A percentile compares a stretch with the other conserved stretches of the same genome.
These are phyloP conservation scores for Camelina neglecta DNA, from an alignment of 345 rosid species.

Conservation along the genomic window DNA sequence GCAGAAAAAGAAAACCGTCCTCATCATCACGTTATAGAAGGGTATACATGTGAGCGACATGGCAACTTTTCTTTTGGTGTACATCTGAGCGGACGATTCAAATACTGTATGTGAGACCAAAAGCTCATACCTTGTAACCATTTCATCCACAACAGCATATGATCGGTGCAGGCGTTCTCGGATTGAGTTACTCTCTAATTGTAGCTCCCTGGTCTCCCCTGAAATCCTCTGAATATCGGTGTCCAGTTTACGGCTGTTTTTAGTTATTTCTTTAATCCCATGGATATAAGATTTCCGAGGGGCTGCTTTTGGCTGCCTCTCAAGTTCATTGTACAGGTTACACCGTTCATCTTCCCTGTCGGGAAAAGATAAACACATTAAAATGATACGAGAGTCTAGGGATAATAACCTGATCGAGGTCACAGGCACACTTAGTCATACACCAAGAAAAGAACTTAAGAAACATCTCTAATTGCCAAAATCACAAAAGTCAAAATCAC, in stretches of 20 bases:
- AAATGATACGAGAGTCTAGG: constrained; percentile 8
- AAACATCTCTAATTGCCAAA: constrained; percentile 21
- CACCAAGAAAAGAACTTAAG: not conserved
- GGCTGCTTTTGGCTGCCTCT: constrained; percentile 58
- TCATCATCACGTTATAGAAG: constrained; percentile 14
- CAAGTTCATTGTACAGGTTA: constrained; percentile 53
- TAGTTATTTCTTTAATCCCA: constrained; percentile 76
- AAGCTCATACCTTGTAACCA: constrained; percentile 64
- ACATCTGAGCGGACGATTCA: constrained; percentile 28
- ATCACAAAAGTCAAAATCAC: constrained; percentile 25
- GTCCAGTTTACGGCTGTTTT: constrained; percentile 82
- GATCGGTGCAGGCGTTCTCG: constrained; percentile 88
- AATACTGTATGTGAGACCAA: constrained; percentile 9
- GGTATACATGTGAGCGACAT: not conserved
- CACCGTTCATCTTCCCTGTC: constrained; percentile 65
- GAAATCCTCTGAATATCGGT: constrained; percentile 73
- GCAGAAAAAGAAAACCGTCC: constrained; percentile 11
- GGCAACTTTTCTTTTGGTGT: constrained; percentile 19
- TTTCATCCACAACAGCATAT: constrained; percentile 78
- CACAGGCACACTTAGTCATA: constrained; percentile 5
- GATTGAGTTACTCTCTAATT: constrained; percentile 81
- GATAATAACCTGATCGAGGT: constrained; percentile 5
- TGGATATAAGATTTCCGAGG: constrained; percentile 68
- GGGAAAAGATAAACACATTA: not conserved
- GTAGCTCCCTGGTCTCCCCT: constrained; percentile 81